Conservation (phyloP, 176 grass and related monocot genomes). For the Elaeis guineensis region DNA sequence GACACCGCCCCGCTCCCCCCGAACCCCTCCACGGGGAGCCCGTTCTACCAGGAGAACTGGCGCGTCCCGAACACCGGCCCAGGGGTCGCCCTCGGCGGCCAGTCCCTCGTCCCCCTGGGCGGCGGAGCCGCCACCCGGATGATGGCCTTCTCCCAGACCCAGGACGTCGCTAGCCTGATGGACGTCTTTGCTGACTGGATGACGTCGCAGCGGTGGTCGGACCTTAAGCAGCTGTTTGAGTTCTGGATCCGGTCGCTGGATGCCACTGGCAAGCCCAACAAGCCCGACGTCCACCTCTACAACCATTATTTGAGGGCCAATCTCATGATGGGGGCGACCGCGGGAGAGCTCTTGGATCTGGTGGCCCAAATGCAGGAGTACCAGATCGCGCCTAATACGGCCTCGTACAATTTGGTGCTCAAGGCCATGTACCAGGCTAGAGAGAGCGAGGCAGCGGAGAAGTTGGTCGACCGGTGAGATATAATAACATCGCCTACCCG, state of each 20-base stretch:
- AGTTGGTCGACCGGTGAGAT: conserved; percentile 23
- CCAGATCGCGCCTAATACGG: conserved; percentile 57
- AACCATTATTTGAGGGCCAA: conserved; percentile 80
- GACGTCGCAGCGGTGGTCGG: conserved; percentile 62
- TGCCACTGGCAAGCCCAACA: conserved; percentile 69
- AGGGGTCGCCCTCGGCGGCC: conserved; percentile 19
- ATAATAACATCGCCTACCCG: neutral
- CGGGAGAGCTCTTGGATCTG: conserved; percentile 60
- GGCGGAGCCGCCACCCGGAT: conserved; percentile 3
- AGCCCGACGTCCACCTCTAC: conserved; percentile 78
- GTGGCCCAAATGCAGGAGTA: conserved; percentile 79
- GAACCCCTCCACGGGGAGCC: conserved; percentile 70
- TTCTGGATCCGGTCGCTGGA: conserved; percentile 77
- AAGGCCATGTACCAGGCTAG: conserved; percentile 36
- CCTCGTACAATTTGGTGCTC: conserved; percentile 89
- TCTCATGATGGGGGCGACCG: conserved; percentile 46
- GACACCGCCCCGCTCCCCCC: conserved; percentile 50
- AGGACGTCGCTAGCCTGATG: conserved; percentile 44
- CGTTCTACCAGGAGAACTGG: conserved; percentile 88
- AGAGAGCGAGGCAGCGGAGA: conserved; percentile 18
- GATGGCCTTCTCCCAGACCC: conserved; percentile 32
- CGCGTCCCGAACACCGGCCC: conserved; percentile 36
- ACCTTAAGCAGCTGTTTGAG: conserved; percentile 67
- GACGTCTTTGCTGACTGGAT: conserved; percentile 54
- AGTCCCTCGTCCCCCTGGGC: conserved; percentile 33